Evolutionary conservation across 371 early-diverging fungal species (phyloP), one percentile per base, ranked within the genome.

Genomic region (Encephalitozoon hellem): DNA sequence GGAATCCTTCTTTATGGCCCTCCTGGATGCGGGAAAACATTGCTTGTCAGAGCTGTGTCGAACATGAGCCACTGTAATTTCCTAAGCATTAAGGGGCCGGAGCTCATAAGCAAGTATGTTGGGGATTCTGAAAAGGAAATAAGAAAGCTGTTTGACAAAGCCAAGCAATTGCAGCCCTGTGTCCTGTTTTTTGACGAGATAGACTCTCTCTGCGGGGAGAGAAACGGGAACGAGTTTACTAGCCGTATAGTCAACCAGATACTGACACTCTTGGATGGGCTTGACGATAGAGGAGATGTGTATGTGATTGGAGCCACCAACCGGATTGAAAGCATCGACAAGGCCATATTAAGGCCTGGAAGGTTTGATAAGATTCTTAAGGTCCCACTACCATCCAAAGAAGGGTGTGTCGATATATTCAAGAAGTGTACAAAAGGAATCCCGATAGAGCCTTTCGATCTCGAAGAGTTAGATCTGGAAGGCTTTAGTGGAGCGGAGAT

Each of bases 1-100:
- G 99, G 99, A 68, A 94, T 97, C 0, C 85, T 99, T 52, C 85
- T 99, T 15, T 94, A 95, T 90, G 99, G 99, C 11, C 97, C 98
- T 39, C 97, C 98, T 3, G 99, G 99, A 76, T 95, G 95, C 86
- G 99, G 99, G 63, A 99, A 99, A 85, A 97, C 99, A 2, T 83
- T 99, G 74, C 86, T 97, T 74, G 98, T 97, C 18, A 95, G 95
- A 83, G 98, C 97, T 0, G 93, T 97, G 28, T 94, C 96, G 0
- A 86, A 88, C 94, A 91, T 90, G 78, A 90, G 92, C 69, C 88
- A 89, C 72, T 94, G 93, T 79, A 97, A 97, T 84, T 97, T 99
- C 80, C 93, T 97, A 53, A 91, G 92, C 39, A 94, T 99, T 63
- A 96, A 96, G 82, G 99, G 99, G 0, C 97, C 97, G 18, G 99